phyloP scores from a whole-genome alignment of 2,329 filamentous ascomycete genomes.

The Cladosporium sp. region DNA sequence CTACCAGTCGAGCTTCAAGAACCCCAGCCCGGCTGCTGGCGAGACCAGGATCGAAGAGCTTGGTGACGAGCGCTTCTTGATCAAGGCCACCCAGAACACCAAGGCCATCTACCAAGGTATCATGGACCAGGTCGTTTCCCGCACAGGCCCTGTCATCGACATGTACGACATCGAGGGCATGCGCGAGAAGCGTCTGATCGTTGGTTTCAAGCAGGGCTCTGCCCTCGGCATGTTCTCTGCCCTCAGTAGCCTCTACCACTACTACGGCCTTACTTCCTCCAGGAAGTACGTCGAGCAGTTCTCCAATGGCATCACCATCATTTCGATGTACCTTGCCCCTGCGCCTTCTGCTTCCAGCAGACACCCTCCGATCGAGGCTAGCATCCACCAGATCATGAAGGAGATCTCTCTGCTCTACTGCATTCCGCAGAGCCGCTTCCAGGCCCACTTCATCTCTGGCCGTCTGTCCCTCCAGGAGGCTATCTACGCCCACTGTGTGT shows the following conservation, averaged over 20 bases:
- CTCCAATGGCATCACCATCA: conserved; percentile 95
- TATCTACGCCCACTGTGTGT: conserved; percentile 94
- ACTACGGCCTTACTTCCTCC: conserved; percentile 94
- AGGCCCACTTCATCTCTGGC: conserved; percentile 81
- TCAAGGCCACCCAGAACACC: conserved; percentile 94
- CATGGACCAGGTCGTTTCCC: conserved; percentile 77
- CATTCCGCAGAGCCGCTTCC: conserved; percentile 95
- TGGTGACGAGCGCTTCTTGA: conserved; percentile 89
- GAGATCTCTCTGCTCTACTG: conserved; percentile 97
- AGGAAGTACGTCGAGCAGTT: conserved; percentile 98
- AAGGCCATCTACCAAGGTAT: conserved; percentile 95
- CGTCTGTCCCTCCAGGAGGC: conserved; percentile 92
- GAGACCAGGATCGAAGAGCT: conserved; percentile 92
- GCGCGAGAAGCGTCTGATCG: conserved; percentile 88
- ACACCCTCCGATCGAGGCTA: conserved; percentile 83
- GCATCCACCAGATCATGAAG: conserved; percentile 98
- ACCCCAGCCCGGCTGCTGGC: conserved; percentile 68
- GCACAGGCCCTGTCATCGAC: conserved; percentile 94
- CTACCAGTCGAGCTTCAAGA: conserved; percentile 90
- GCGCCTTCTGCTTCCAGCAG: conserved; percentile 58
- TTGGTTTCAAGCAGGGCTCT: conserved; percentile 92
- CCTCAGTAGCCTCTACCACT: conserved; percentile 94
- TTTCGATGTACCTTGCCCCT: conserved; percentile 90
- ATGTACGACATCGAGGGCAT: conserved; percentile 93
- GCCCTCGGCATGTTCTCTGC: conserved; percentile 93